These are phyloP conservation scores for Aspergillus sparsus DNA, from an alignment of 495 filamentous ascomycete genomes.

Conservation along the genomic window DNA sequence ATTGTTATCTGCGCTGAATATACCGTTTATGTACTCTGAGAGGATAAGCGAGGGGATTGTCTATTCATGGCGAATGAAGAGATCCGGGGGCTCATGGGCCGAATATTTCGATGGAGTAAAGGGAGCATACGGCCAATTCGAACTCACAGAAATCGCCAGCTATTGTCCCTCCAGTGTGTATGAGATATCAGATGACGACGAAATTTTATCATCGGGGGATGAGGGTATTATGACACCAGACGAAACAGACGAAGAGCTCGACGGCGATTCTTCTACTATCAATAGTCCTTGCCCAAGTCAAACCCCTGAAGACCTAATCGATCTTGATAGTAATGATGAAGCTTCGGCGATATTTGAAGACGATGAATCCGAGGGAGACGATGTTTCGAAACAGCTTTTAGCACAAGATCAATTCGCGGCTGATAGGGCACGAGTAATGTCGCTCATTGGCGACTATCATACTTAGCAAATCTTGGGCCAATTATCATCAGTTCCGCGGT, in stretches of 20 bases:
- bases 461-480: background rate
- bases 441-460: background rate
- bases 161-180: background rate
- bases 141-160: no score
- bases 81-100: constrained; percentile 5
- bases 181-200: background rate
- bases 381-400: background rate
- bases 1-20: constrained; percentile 17
- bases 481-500: no score
- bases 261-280: no score
- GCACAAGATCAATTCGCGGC: constrained; percentile 6
- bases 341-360: background rate
- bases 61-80: constrained; percentile 27
- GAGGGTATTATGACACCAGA: no score
- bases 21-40: constrained; percentile 16
- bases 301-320: background rate
- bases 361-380: constrained; percentile 4
- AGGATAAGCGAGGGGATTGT: constrained; percentile 16
- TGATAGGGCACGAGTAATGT: constrained; percentile 13
- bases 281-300: no score
- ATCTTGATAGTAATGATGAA: background rate
- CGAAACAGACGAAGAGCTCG: no score
- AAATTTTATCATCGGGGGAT: no score
- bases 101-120: constrained; percentile 24
- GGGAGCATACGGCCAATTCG: constrained; percentile 10